Evolutionary conservation across 805 yeast species (phyloP), one percentile per base, ranked within the genome.

Genomic region (Candida pini): DNA sequence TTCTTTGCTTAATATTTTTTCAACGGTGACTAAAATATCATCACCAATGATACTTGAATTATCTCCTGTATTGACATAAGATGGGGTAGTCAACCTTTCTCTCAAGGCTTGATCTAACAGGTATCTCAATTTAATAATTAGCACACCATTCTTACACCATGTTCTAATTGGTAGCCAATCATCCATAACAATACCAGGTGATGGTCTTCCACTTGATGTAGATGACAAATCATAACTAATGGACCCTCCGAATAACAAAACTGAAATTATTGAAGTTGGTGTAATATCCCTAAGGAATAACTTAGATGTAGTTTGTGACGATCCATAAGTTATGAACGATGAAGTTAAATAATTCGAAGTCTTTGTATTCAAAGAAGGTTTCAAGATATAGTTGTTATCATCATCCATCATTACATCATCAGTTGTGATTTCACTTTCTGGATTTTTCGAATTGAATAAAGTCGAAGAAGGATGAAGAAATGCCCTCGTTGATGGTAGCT

Each of bases 121-220:
- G 9, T 60, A 51, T 47, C 95, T 64, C 36, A 90, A 60, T 39
- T 81, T 76, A 38, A 84, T 82, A 20, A 89, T 70, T 30, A 90
- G 62, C 2, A 90, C 95, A 1, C 89, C 97, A 49, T 89, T 86
- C 45, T 92, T 84, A 44, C 95, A 82, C 97, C 97, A 90, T 1
- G 96, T 86, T 41, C 85, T 69, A 9, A 90, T 69, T 1, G 96
- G 94, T 22, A 86, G 60, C 97, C 97, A 89, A n/a, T 71, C 70
- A 46, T 86, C 96, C 36, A 90, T 62, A 7, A 87, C 77, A 23
- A 92, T 73, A 16, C 97, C 97, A 0, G 96, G 94, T 0, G 88
- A 73, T 4, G 78, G 69, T 26, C 63, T 68, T 1, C 71, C 63
- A 0, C 68, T 55, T 21, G 56, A 41, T 9, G 63, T 44, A 6